Base-by-base conservation (phyloP, 2,329 filamentous ascomycete genomes). In the Aspergillus niger region DNA sequence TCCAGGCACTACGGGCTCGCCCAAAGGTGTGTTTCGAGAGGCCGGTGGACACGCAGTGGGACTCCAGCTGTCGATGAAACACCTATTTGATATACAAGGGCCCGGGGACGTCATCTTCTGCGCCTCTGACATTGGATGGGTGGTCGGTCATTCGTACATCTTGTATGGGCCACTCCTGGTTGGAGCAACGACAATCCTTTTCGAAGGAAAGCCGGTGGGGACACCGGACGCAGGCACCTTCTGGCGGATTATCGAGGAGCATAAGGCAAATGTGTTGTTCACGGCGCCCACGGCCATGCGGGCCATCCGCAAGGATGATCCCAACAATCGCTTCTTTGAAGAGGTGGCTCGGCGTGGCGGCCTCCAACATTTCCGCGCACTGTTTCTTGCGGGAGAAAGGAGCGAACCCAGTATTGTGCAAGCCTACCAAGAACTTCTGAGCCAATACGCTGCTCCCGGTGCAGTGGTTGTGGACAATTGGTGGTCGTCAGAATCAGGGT, bases 181-280 rank as follows among this genome's bases (percentile, higher is more conserved):
- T 0, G 93, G 93, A 5, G 92, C 93, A 2, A 89, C 92, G 1
- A 96, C 92, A 0, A 86, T 97, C 1, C 81, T 97, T 0, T 97
- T 92, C 74, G 93, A 97, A 77, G 94, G 93, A n/a, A 97, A 97
- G 67, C 93, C 93, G 0, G 83, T 97, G 11, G 92, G 92, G 4
- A 97, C 92, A 0, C 93, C 93, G 0, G 88, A 97, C 68, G 90
- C 92, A 0, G 89, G 91, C 5, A 89, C 90, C 0, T 95, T 97
- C 73, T 98, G 93, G 93, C 83, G 92, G 2, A 86, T 97, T 17
- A 77, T 96, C 3, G 89, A 92, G 65, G 90, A 96, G 69, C 89
- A 97, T 80, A 89, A 89, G 69, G 92, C 96, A 57, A 96, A 91
- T 63, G 85, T 86, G 5, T 81, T 96, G 68, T 96, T 91, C 73